Evolutionary conservation across 371 early-diverging fungal genomes (phyloP).

Genomic region (Chytridium lagenaria): DNA sequence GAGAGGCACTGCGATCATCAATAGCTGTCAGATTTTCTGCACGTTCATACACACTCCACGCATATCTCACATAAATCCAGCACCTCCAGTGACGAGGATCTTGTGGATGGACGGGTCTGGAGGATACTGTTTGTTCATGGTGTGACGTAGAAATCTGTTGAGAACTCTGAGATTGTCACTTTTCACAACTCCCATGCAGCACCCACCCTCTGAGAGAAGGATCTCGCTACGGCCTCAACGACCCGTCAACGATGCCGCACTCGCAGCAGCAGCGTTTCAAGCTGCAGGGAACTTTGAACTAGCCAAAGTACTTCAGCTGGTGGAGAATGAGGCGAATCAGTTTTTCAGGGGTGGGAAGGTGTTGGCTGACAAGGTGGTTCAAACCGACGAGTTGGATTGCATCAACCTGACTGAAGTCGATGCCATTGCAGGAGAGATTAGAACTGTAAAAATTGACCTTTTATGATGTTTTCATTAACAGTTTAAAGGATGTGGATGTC

Average conservation of each 20-base stretch:
- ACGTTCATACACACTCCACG: too few species aligned
- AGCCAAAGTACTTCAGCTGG: slow-evolving; percentile 9
- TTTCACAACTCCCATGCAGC: not conserved
- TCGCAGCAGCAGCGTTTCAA: not conserved
- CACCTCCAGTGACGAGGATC: slow-evolving; percentile 86
- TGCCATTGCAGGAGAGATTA: slow-evolving; percentile 5
- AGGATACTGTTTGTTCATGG: not conserved
- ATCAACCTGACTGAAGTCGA: slow-evolving; percentile 8
- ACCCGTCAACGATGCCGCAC: not conserved
- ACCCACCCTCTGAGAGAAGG: not conserved
- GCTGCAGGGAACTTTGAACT: not conserved
- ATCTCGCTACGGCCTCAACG: not conserved
- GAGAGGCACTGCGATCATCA: slow-evolving; percentile 53
- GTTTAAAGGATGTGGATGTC: slow-evolving; percentile 7
- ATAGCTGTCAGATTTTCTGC: too few species aligned
- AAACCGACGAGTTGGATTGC: slow-evolving; percentile 15
- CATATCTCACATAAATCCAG: slow-evolving; percentile 91
- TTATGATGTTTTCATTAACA: not conserved
- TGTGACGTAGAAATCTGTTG: not conserved
- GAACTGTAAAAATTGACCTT: not conserved
- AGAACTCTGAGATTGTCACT: slow-evolving; percentile 2
- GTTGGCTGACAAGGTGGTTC: not conserved
- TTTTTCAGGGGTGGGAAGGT: not conserved
- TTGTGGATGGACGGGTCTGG: slow-evolving; percentile 23
- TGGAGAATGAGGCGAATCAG: slow-evolving; percentile 16